phyloP scores from a whole-genome alignment of 495 filamentous ascomycete genomes.

The Aspergillus ostianus region DNA sequence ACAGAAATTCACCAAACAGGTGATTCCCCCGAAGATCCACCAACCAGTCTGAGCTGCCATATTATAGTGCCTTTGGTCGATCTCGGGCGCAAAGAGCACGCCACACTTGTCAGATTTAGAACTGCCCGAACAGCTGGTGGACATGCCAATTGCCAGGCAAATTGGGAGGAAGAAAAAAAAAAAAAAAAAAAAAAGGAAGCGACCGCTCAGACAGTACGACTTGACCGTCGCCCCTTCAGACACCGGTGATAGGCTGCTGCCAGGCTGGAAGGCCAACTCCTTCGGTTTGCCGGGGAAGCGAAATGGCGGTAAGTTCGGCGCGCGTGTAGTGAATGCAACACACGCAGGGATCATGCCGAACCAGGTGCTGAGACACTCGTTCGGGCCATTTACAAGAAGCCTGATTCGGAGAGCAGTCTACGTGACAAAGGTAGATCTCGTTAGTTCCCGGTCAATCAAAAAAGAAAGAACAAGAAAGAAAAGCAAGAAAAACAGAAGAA shows the following conservation, averaged over 20 bases:
- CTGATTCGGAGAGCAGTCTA: conserved; percentile 73
- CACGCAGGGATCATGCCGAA: conserved; percentile 10
- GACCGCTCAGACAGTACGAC: background rate
- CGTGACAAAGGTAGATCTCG: conserved; percentile 31
- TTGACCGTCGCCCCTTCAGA: conserved; percentile 1
- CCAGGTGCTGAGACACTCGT: conserved; percentile 8
- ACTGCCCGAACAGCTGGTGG: background rate
- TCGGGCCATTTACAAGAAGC: conserved; percentile 59
- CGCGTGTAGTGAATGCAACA: conserved; percentile 13
- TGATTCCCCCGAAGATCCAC: background rate
- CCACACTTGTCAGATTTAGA: background rate
- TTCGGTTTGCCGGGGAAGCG: conserved; percentile 9
- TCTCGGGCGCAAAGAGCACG: background rate
- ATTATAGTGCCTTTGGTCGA: background rate
- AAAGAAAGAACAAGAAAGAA: conserved; percentile 16
- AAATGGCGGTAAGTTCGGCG: conserved; percentile 8
- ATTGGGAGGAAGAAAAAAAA: background rate
- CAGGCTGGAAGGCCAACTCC: background rate
- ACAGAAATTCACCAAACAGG: background rate
- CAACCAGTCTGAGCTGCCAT: background rate
- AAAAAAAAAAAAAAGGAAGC: background rate
- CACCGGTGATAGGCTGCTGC: conserved; percentile 6
- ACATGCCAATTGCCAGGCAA: background rate
- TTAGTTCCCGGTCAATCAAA: conserved; percentile 34
- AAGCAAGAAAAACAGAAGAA: conserved; percentile 12